Base-by-base conservation (phyloP, 306 rosid species). In the Sindora glabra region DNA sequence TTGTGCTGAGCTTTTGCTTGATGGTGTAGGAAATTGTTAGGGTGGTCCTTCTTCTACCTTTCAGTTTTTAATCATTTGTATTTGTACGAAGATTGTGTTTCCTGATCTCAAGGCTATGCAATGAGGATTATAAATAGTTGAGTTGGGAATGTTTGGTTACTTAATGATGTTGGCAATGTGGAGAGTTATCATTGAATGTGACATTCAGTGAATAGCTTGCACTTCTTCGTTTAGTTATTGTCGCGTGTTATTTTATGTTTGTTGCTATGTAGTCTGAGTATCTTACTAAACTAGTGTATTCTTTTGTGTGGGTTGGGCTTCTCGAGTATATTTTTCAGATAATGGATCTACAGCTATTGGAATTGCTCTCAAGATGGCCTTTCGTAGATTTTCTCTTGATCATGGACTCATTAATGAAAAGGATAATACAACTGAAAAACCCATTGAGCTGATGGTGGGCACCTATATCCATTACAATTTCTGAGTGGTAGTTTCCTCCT, bases 281-380 rank as follows among this genome's bases (percentile, higher is more conserved):
- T 48, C 25, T 60, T 42, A 32, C 32, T 16, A 47, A 22, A 29
- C 64, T 51, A 17, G 52, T n/a, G 19, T 42, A 60, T 44, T 38
- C 42, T 27, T 64, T 45, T 64, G 1, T 71, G 66, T 76, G 86
- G 99, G 85, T 64, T 92, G 94, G 99, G 99, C 96, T 76, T 86
- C 96, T 69, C 81, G 96, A 56, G 58, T 68, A 12, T 92, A 72
- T 75, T 92, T 88, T 76, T 92, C 98, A 3, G 98, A 92, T 77
- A 86, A 88, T 67, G 96, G 95, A 79, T 92, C 96, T 49, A 91
- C 98, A 12, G 95, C 98, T 56, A 86, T 92, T 72, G 96, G 88
- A 79, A 88, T 92, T 76, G 98, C 98, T 55, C 78, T 92, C 36
- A 92, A 88, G 82, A 92, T 92, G 96, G 98, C 98, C 15, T 88